Evolutionary conservation across 2,329 filamentous ascomycete genomes (phyloP).

Genomic region (Ceratocystis cacaofunesta): DNA sequence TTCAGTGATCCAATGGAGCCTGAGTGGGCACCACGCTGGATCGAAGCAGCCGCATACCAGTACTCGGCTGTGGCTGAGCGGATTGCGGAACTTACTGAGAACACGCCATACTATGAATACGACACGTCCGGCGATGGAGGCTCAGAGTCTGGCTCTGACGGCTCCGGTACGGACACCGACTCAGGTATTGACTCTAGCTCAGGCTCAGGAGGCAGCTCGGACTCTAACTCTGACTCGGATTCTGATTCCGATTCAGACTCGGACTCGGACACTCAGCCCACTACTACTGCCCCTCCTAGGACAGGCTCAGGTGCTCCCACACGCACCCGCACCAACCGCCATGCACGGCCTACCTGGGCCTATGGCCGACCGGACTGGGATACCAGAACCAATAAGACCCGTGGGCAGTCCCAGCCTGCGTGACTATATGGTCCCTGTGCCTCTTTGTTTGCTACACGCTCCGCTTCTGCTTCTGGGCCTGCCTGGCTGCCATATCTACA

Average conservation of each 20-base stretch:
- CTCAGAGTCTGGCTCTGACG: background rate
- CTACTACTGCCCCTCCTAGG: background rate
- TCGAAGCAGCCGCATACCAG: background rate
- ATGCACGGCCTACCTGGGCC: background rate
- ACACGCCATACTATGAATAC: slow-evolving; percentile 14
- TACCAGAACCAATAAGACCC: background rate
- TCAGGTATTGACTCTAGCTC: background rate
- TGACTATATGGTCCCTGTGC: background rate
- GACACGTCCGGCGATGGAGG: background rate
- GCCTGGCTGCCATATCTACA: background rate
- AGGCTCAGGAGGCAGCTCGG: background rate
- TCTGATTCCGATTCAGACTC: background rate
- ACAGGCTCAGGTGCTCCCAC: background rate
- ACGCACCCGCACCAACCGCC: background rate
- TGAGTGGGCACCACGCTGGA: slow-evolving; percentile 21
- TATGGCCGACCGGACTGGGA: background rate
- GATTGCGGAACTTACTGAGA: slow-evolving; percentile 9
- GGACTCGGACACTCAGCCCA: background rate
- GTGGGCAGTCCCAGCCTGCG: background rate
- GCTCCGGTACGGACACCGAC: background rate
- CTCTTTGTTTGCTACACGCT: background rate
- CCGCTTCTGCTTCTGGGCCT: background rate
- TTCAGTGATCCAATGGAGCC: slow-evolving; percentile 28
- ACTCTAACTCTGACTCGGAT: background rate
- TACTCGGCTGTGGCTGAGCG: slow-evolving; percentile 2